Base-by-base conservation (phyloP, 306 rosid species). In the Glycine soja region DNA sequence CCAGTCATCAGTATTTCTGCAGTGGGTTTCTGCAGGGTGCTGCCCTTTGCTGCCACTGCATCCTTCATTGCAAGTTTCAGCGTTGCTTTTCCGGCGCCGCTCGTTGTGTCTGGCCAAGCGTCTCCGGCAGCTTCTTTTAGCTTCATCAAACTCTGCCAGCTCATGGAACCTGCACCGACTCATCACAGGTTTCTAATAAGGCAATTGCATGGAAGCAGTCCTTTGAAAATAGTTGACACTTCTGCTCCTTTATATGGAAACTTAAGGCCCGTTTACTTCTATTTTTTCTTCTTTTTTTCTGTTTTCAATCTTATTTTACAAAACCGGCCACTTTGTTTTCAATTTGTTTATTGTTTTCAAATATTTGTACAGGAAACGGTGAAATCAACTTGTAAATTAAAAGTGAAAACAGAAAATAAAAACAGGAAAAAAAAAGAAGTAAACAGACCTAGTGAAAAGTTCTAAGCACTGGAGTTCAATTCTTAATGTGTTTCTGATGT, bases 51-150 rank as follows among this genome's bases (percentile, higher is more conserved):
- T 76, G 16, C 84, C 71, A 81, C 80, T 70, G 77, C 87, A 47
- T 63, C 87, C 83, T 63, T 92, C 97, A 57, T 80, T 94, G 36
- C 74, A 82, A 66, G 77, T 78, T 66, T 90, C 92, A 4, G 48
- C 64, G 7, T 79, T 18, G 81, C 82, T 87, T 82, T 88, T 94
- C 74, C 98, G 85, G 68, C 98, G 93, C 14, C 97, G 79, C 83
- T 95, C 97, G 4, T 95, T 95, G 82, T 95, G 99, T 30, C 93
- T 92, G 0, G 97, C 97, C 82, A 95, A 78, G 69, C 99, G 93
- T 75, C 90, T 77, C 15, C 99, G 91, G 70, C 99, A 95, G 79
- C 99, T 95, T 79, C 99, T 86, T 85, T 95, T 95, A 6, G 97
- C 85, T 70, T 95, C 99, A 76, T 95, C 97, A 80, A 95, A 95